Conservation (phyloP, 2,329 filamentous ascomycete genomes). For the Xylariaceae sp. region DNA sequence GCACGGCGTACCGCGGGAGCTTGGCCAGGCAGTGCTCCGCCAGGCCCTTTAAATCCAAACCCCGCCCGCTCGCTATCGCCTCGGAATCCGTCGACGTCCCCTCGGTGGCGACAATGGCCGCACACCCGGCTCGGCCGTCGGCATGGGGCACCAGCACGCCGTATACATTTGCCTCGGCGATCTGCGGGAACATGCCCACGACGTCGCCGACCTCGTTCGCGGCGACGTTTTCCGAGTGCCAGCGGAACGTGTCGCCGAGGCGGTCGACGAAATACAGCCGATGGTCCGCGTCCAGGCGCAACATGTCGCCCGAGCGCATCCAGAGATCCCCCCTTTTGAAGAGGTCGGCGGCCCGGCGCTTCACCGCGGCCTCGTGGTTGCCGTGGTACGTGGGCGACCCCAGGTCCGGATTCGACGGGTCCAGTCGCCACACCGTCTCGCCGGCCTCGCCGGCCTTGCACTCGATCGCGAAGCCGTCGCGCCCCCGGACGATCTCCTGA, state of each 20-base stretch:
- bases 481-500: slow-evolving; percentile 65
- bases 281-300: slow-evolving; percentile 62
- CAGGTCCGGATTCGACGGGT: slow-evolving; percentile 56
- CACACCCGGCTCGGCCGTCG: slow-evolving; percentile 48
- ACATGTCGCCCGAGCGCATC: slow-evolving; percentile 68
- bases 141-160: slow-evolving; percentile 46
- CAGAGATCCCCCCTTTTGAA: slow-evolving; percentile 69
- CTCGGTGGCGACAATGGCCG: slow-evolving; percentile 42
- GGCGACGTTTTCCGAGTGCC: slow-evolving; percentile 55
- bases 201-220: slow-evolving; percentile 48
- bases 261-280: slow-evolving; percentile 69
- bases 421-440: slow-evolving; percentile 67
- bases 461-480: slow-evolving; percentile 66
- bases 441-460: slow-evolving; percentile 65
- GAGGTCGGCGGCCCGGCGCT: slow-evolving; percentile 65
- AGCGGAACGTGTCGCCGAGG: slow-evolving; percentile 73
- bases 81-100: slow-evolving; percentile 23
- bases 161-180: slow-evolving; percentile 48
- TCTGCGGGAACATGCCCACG: slow-evolving; percentile 42
- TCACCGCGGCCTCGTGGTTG: slow-evolving; percentile 63
- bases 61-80: slow-evolving; percentile 34
- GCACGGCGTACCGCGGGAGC: slow-evolving; percentile 49
- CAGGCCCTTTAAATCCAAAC: slow-evolving; percentile 38
- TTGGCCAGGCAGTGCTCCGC: slow-evolving; percentile 39
- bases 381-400: slow-evolving; percentile 61